These are phyloP conservation scores for Neospermospora avenae DNA, from an alignment of 2,329 filamentous ascomycete species.

Conservation along the genomic window DNA sequence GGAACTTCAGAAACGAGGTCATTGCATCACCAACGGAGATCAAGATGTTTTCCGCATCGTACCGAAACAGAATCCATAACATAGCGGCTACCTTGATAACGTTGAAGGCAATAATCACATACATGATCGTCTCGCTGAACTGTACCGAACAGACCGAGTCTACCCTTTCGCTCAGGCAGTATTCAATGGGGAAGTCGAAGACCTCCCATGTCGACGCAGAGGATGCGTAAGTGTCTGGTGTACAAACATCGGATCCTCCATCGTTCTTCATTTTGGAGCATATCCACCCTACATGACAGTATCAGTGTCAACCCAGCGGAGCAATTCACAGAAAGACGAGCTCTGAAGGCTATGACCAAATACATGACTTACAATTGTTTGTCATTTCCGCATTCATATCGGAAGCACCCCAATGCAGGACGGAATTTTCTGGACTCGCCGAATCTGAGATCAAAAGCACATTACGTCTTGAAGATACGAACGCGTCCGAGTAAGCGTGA, in stretches of 20 bases:
- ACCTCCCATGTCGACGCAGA: neutral
- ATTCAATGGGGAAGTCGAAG: neutral
- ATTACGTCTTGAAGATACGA: slow-evolving; percentile 7
- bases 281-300: neutral
- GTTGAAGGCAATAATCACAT: neutral
- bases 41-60: neutral
- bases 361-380: neutral
- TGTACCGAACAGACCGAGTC: neutral
- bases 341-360: too few relatives aligned
- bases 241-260: neutral
- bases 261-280: neutral
- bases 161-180: neutral
- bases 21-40: neutral
- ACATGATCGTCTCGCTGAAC: neutral
- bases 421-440: neutral
- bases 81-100: neutral
- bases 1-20: neutral
- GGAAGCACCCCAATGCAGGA: neutral
- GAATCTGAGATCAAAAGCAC: neutral
- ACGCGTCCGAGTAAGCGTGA: slow-evolving; percentile 5
- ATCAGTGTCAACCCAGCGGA: too few relatives aligned
- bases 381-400: neutral
- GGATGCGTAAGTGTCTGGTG: neutral
- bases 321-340: too few relatives aligned
- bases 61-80: neutral